These are phyloP conservation scores for Spongispora temasekensis DNA, from an alignment of 1,284 basidiomycete genomes.

Conservation along the genomic window DNA sequence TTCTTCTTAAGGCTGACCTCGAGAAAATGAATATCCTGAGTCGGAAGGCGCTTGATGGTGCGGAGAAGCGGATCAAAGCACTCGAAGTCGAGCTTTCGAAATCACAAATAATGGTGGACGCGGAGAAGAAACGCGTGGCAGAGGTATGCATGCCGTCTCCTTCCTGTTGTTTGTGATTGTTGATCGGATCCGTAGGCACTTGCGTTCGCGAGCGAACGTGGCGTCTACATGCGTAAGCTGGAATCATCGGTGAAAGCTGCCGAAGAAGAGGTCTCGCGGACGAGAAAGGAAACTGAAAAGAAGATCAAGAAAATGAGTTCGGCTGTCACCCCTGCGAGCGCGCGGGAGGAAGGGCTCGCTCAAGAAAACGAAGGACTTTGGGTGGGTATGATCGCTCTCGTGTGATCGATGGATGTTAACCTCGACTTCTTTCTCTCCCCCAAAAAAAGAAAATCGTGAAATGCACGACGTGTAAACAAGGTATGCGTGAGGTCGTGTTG, in stretches of 20 bases:
- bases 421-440: slow-evolving; percentile 1
- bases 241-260: slow-evolving; percentile 20
- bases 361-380: slow-evolving; percentile 64
- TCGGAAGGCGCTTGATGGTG: slow-evolving; percentile 43
- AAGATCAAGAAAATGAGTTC: slow-evolving; percentile 46
- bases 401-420: not conserved
- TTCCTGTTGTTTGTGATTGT: not conserved
- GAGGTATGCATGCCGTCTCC: slow-evolving; percentile 27
- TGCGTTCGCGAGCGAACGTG: slow-evolving; percentile 29
- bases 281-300: slow-evolving; percentile 54
- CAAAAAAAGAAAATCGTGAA: slow-evolving; percentile 89
- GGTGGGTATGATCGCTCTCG: slow-evolving; percentile 44
- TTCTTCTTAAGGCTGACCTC: slow-evolving; percentile 44
- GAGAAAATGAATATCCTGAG: slow-evolving; percentile 49
- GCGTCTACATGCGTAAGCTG: slow-evolving; percentile 27
- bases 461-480: slow-evolving; percentile 88
- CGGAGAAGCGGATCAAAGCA: slow-evolving; percentile 41
- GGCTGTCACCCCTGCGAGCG: slow-evolving; percentile 30
- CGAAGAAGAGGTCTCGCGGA: slow-evolving; percentile 34
- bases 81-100: slow-evolving; percentile 34
- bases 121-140: slow-evolving; percentile 39
- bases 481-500: slow-evolving; percentile 86
- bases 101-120: slow-evolving; percentile 38
- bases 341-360: slow-evolving; percentile 45
- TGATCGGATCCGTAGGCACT: slow-evolving; percentile 19